phyloP scores from a whole-genome alignment of 1,284 basidiomycete genomes.

The Papiliotrema flavescens region DNA sequence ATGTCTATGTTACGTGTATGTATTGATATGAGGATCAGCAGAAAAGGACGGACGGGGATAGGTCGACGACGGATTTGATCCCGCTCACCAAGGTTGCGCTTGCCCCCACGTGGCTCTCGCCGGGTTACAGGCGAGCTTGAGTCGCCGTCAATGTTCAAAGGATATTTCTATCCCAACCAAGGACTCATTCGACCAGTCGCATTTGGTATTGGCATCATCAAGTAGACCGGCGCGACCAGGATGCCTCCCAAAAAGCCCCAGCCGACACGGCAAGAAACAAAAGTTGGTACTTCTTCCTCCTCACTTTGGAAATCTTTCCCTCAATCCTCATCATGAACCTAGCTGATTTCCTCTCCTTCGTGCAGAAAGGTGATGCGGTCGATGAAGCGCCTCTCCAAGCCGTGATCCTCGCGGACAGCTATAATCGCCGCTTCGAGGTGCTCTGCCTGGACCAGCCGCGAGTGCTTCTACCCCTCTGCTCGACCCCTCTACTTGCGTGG shows the following conservation, averaged over 20 bases:
- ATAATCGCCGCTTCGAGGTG: constrained; percentile 87
- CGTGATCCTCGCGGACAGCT: constrained; percentile 89
- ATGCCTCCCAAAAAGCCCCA: constrained; percentile 45
- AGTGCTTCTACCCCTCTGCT: constrained; percentile 88
- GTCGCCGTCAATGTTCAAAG: background rate
- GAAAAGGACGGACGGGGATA: constrained; percentile 1
- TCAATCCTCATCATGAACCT: background rate
- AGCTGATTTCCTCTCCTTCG: constrained; percentile 11
- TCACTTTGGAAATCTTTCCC: too few species aligned
- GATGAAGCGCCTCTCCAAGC: constrained; percentile 84
- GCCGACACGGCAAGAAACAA: constrained; percentile 25
- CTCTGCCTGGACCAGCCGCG: constrained; percentile 77
- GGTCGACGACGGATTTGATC: background rate
- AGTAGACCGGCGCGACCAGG: background rate
- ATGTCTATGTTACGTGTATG: background rate
- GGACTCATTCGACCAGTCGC: background rate
- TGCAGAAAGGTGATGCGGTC: constrained; percentile 37
- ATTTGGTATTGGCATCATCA: background rate
- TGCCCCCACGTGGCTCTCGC: background rate
- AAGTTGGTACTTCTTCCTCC: constrained; percentile 12
- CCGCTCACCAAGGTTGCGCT: background rate
- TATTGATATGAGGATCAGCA: background rate
- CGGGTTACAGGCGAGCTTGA: background rate
- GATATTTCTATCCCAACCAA: background rate
- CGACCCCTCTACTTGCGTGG: constrained; percentile 89